Base-by-base conservation (phyloP, 2,329 filamentous ascomycete species). In the Apiospora malaysiana region DNA sequence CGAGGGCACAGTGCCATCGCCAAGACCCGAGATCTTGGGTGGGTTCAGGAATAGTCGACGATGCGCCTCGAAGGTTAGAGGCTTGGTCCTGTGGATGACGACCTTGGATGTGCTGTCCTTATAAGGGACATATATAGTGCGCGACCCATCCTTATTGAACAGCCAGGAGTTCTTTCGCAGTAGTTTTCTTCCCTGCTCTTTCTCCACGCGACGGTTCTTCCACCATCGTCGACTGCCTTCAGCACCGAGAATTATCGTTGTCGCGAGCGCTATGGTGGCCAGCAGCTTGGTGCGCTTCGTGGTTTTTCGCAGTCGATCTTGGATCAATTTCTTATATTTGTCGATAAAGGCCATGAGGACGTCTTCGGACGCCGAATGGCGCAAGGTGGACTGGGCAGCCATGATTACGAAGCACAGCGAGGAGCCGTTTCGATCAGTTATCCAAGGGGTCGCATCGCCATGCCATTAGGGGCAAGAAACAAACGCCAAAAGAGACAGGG, bases 11-110 rank as follows among this genome's bases (percentile, higher is more conserved):
- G 88, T 87, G 18, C 91, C 90, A 80, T 94, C 91, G 49, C 88
- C 87, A 66, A 96, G 87, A 1, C 94, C 92, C 16, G 94, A 93
- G 23, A 94, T 93, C 72, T 94, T 88, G 5, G 95, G 95, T 1
- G 95, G 95, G 77, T 97, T 96, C 66, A 99, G 85, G 80, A 99
- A 99, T 42, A 99, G 87, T 37, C 97, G 89, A 42, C 96, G 90
- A 83, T 99, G 96, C 7, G 96, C 97, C 85, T 99, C 95, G 79
- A 98, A 99, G 0, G 96, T 99, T 46, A 95, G 92, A 25, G 91
- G 90, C 79, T 98, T 98, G 40, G 95, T 99, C 7, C 93, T 92
- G 79, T 94, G 87, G 74, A 99, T 98, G 71, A 93, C 92, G 66
- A 99, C 95, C 81, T 97, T 97, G 75, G 94, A 93, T 2, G 94